Evolutionary conservation across 257 asterid genomes (phyloP), one percentile per base, ranked within the genome.

Genomic region (Ophiorrhiza pumila): DNA sequence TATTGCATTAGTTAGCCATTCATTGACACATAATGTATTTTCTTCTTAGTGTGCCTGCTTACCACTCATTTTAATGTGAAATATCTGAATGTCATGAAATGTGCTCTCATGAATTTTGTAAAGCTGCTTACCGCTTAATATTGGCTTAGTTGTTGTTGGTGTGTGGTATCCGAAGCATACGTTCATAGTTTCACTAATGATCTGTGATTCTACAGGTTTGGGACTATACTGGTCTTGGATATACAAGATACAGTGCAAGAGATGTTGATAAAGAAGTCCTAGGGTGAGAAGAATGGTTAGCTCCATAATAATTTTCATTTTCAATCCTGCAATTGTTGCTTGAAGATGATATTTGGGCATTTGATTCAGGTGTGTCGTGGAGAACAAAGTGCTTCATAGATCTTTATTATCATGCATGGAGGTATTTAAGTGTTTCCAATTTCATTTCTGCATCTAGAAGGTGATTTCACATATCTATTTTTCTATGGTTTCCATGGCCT

Each of bases 181-280:
- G 9, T 35, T 59, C 78, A 42, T 5, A 20, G 13, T 58, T 18
- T n/a, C 20, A 69, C 29, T 13, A 12, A 31, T 39, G 11, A 47
- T 52, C 37, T 50, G 20, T 71, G 45, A 53, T 73, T 65, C 70
- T 83, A 52, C 79, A 92, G 99, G 99, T 95, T 63, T 95, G 99
- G 98, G 99, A 95, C 80, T 92, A 90, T 83, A 90, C 96, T 35
- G 98, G 98, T 79, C 88, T 92, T 45, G 98, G 97, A 78, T 92
- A 83, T 85, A 90, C 98, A 18, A 90, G 92, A 81, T 95, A 92
- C 87, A 85, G 79, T 68, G 97, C 98, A 23, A 78, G 91, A 72
- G 98, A 95, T 74, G 80, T 92, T 46, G 81, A 83, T 71, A 93
- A 85, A 81, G 92, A 90, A 52, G 84, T 84, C 59, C 86, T 95